A percentile compares a stretch with the other conserved stretches of the same genome.
phyloP scores from a whole-genome alignment of 2,329 filamentous ascomycete genomes.

The Harringtonia lauricola region DNA sequence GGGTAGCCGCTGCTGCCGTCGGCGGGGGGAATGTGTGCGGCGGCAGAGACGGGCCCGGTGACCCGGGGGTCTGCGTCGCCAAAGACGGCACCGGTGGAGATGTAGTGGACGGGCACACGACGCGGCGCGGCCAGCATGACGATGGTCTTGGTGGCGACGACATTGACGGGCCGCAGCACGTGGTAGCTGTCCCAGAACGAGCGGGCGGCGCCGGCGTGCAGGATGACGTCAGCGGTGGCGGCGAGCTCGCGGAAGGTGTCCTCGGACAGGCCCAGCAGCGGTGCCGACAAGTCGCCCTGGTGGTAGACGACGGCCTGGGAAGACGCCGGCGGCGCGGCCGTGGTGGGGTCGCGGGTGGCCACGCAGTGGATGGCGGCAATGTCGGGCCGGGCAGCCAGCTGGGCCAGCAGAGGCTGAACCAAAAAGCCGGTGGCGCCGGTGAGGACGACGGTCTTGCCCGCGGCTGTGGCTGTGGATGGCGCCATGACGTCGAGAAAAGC shows the following conservation, averaged over 20 bases:
- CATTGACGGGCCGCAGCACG: conserved; percentile 22
- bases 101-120: conserved; percentile 8
- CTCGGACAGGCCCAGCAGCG: conserved; percentile 6
- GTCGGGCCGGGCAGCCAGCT: too few species aligned
- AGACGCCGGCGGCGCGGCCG: too few species aligned
- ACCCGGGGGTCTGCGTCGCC: conserved; percentile 5
- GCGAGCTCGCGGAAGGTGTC: conserved; percentile 2
- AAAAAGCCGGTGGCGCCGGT: not conserved
- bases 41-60: not conserved
- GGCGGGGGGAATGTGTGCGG: conserved; percentile 1
- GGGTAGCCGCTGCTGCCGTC: conserved; percentile 18
- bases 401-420: not conserved
- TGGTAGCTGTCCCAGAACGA: conserved; percentile 26
- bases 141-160: conserved; percentile 23
- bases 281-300: too few species aligned
- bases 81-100: conserved; percentile 20
- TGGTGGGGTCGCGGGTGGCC: conserved; percentile 4
- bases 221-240: conserved; percentile 13
- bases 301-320: too few species aligned
- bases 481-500: not conserved
- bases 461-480: not conserved
- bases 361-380: not conserved
- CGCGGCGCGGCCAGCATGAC: conserved; percentile 16
- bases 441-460: not conserved
- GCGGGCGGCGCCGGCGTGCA: conserved; percentile 39